A percentile compares a stretch with the other conserved stretches of the same genome.
Evolutionary conservation across 108 stramenopile genomes (phyloP).

Genomic region (Nitzschia putrida): DNA sequence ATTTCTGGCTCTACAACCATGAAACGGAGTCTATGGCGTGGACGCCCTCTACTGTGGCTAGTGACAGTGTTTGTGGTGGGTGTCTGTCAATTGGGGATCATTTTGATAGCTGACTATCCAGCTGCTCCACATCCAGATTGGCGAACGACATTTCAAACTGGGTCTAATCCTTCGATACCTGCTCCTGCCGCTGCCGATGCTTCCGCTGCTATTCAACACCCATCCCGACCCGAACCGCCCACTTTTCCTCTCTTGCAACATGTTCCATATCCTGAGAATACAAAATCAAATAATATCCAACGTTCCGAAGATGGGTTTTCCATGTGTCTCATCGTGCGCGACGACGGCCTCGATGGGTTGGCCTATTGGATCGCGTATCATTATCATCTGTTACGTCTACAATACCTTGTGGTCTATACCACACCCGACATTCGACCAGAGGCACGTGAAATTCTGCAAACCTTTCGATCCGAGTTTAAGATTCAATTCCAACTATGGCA

Average conservation of each 20-base stretch:
- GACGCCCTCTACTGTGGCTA: too few relatives aligned
- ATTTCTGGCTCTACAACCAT: too few relatives aligned
- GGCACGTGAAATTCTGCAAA: constrained; percentile 33
- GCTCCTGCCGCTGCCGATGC: too few relatives aligned
- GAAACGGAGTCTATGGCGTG: too few relatives aligned
- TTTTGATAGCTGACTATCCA: background rate
- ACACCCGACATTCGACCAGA: constrained; percentile 50
- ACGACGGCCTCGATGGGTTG: constrained; percentile 40
- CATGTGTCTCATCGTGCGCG: constrained; percentile 42
- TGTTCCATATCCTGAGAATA: too few relatives aligned
- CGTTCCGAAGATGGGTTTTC: constrained; percentile 12
- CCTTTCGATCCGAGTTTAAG: constrained; percentile 25
- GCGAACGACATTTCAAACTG: background rate
- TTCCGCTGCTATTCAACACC: background rate
- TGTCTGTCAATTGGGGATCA: too few relatives aligned
- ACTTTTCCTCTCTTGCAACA: too few relatives aligned
- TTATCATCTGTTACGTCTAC: constrained; percentile 57
- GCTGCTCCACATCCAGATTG: background rate
- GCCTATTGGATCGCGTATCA: constrained; percentile 69
- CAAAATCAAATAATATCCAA: background rate
- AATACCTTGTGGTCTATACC: constrained; percentile 54
- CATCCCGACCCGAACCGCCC: constrained; percentile 1
- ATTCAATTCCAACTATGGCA: constrained; percentile 23
- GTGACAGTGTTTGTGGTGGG: too few relatives aligned
- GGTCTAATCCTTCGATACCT: background rate